These are phyloP conservation scores for Talaromyces amestolkiae DNA, from an alignment of 2,329 filamentous ascomycete genomes.

Conservation along the genomic window DNA sequence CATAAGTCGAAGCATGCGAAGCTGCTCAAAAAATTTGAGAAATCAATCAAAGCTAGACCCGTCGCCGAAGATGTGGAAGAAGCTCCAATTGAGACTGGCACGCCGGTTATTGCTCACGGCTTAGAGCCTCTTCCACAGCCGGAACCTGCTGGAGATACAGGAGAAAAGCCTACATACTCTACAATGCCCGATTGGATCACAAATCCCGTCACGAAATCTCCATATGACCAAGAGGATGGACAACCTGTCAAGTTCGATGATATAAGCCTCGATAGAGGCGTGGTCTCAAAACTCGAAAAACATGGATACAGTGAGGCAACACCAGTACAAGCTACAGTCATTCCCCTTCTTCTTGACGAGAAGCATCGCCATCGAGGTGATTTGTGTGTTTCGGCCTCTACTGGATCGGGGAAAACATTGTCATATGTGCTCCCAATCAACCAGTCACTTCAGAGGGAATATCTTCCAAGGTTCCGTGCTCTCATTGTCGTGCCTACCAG, in stretches of 20 bases:
- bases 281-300: constrained; percentile 61
- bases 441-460: constrained; percentile 65
- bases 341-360: constrained; percentile 73
- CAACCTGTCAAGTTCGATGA: constrained; percentile 57
- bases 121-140: constrained; percentile 79
- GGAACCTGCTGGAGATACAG: constrained; percentile 54
- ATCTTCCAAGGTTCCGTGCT: constrained; percentile 67
- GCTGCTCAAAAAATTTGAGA: constrained; percentile 41
- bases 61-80: constrained; percentile 20
- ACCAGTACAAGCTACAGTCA: constrained; percentile 73
- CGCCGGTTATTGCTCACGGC: constrained; percentile 48
- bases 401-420: constrained; percentile 92
- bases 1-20: constrained; percentile 34
- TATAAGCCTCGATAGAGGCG: constrained; percentile 61
- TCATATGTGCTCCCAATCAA: constrained; percentile 87
- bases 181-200: constrained; percentile 79
- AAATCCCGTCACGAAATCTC: constrained; percentile 66
- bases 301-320: constrained; percentile 70
- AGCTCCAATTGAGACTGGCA: constrained; percentile 23
- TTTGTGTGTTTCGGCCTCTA: constrained; percentile 85
- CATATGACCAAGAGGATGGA: constrained; percentile 47
- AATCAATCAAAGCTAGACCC: constrained; percentile 28
- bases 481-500: constrained; percentile 87
- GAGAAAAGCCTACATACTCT: constrained; percentile 66
- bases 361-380: constrained; percentile 66